These are phyloP conservation scores for Stachybotrys chartarum DNA, from an alignment of 2,329 filamentous ascomycete genomes.

Conservation along the genomic window DNA sequence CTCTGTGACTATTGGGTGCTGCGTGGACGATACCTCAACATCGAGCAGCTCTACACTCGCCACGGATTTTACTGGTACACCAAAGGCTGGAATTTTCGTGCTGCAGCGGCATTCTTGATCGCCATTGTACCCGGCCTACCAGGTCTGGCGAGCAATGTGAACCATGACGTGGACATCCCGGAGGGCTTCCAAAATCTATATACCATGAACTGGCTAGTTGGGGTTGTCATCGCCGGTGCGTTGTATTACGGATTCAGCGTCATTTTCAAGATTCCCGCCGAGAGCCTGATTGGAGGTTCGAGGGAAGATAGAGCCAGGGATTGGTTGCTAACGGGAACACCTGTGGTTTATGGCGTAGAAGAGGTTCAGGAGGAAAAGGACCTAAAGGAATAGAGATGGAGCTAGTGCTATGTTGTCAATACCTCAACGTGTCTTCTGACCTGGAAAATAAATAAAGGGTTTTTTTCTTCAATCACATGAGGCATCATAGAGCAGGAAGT, in stretches of 20 bases:
- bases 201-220: slow-evolving; percentile 14
- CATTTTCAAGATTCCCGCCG: slow-evolving; percentile 1
- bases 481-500: too few species aligned
- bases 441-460: too few species aligned
- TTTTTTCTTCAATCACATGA: too few species aligned
- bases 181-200: slow-evolving; percentile 12
- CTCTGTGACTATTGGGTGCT: slow-evolving; percentile 30
- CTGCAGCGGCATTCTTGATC: slow-evolving; percentile 20
- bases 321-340: slow-evolving; percentile 2
- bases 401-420: too few species aligned
- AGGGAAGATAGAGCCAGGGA: slow-evolving; percentile 2
- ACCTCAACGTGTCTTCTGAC: too few species aligned
- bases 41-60: slow-evolving; percentile 27
- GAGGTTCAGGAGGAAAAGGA: slow-evolving; percentile 1
- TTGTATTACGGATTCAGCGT: slow-evolving; percentile 6
- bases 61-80: slow-evolving; percentile 25
- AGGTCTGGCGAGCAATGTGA: slow-evolving; percentile 11
- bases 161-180: slow-evolving; percentile 4
- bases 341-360: background rate
- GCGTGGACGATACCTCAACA: slow-evolving; percentile 22
- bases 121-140: slow-evolving; percentile 18
- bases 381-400: background rate
- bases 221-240: slow-evolving; percentile 6
- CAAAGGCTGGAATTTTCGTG: slow-evolving; percentile 20
- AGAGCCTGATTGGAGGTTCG: slow-evolving; percentile 2